phyloP scores from a whole-genome alignment of 306 rosid species.

The Astragalus membranaceus region DNA sequence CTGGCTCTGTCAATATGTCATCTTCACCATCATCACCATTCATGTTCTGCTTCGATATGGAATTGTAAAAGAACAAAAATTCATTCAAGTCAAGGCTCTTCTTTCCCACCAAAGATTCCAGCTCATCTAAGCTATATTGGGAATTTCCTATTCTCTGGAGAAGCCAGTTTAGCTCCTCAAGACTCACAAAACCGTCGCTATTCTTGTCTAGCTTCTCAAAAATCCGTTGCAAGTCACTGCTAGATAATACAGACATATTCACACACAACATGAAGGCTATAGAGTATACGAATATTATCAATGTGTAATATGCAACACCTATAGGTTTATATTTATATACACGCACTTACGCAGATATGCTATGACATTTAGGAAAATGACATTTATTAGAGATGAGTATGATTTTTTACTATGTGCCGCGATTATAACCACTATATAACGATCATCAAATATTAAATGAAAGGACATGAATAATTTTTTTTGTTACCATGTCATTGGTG shows the following conservation, averaged over 20 bases:
- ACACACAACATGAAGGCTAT: not conserved
- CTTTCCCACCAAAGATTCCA: constrained; percentile 49
- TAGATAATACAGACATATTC: constrained; percentile 37
- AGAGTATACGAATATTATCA: too few relatives aligned
- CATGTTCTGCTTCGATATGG: constrained; percentile 31
- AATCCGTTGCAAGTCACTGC: constrained; percentile 55
- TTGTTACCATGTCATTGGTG: too few relatives aligned
- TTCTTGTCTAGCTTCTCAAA: constrained; percentile 61
- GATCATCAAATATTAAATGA: not conserved
- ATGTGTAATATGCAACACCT: too few relatives aligned
- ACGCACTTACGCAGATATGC: too few relatives aligned
- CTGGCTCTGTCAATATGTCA: not conserved
- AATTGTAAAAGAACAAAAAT: constrained; percentile 53
- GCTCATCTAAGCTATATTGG: constrained; percentile 30
- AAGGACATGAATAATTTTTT: too few relatives aligned
- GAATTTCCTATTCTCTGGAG: constrained; percentile 32
- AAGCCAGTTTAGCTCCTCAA: constrained; percentile 50
- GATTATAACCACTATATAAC: not conserved
- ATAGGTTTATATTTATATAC: too few relatives aligned
- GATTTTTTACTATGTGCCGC: not conserved
- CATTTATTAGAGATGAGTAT: not conserved
- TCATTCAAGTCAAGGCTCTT: constrained; percentile 41
- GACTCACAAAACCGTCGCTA: constrained; percentile 53
- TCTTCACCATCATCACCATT: constrained; percentile 14
- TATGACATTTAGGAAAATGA: too few relatives aligned